Conservation (phyloP, 2,329 filamentous ascomycete species). For the Venturia effusa region DNA sequence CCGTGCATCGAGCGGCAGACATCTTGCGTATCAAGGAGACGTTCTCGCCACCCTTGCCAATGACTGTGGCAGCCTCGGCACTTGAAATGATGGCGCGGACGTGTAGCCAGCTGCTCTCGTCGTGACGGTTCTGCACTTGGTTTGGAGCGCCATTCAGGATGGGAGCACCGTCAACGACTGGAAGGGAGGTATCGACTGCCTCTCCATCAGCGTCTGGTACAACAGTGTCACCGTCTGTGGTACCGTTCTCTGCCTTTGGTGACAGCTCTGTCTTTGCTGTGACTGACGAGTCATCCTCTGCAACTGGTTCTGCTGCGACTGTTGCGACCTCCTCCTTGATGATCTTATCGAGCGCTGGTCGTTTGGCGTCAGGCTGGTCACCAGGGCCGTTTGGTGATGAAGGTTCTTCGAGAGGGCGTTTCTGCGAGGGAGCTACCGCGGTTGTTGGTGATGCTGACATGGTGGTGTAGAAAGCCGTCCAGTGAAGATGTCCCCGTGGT, state of each 20-base stretch:
- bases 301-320: slow-evolving; percentile 29
- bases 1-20: slow-evolving; percentile 95
- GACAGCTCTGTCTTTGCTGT: slow-evolving; percentile 19
- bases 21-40: slow-evolving; percentile 92
- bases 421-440: slow-evolving; percentile 52
- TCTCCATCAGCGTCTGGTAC: slow-evolving; percentile 52
- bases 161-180: slow-evolving; percentile 20
- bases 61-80: slow-evolving; percentile 92
- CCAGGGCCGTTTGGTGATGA: slow-evolving; percentile 85
- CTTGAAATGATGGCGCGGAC: slow-evolving; percentile 95
- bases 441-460: slow-evolving; percentile 38
- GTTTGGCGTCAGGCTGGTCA: slow-evolving; percentile 95
- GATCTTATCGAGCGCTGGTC: slow-evolving; percentile 88
- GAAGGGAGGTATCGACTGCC: slow-evolving; percentile 29
- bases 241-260: slow-evolving; percentile 24
- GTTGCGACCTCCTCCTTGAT: slow-evolving; percentile 53
- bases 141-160: slow-evolving; percentile 3
- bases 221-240: slow-evolving; percentile 59
- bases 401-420: slow-evolving; percentile 93
- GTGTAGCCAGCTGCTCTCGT: slow-evolving; percentile 95
- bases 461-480: slow-evolving; percentile 1
- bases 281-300: slow-evolving; percentile 19
- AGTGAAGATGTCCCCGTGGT: background rate
- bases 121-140: slow-evolving; percentile 42
- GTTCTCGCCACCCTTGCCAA: slow-evolving; percentile 97